Conservation (phyloP, 352 stramenopile species). For the Globisporangium spiculum region DNA sequence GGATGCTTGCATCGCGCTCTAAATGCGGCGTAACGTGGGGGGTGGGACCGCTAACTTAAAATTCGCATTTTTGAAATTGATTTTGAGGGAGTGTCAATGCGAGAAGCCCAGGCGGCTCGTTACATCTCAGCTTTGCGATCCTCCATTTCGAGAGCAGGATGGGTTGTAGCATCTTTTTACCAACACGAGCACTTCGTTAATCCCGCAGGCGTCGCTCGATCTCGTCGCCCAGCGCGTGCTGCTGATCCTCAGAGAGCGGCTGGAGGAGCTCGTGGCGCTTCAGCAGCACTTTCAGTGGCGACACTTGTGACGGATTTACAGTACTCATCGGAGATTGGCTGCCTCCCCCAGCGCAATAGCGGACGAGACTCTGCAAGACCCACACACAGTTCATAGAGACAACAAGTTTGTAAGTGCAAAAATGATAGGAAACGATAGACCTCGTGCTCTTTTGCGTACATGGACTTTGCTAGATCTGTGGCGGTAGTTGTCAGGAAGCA, state of each 20-base stretch:
- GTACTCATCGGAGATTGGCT: background rate
- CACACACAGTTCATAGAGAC: background rate
- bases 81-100: no score
- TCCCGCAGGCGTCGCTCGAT: background rate
- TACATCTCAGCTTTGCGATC: no score
- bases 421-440: background rate
- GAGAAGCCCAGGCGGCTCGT: no score
- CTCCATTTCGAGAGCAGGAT: no score
- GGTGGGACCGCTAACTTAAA: background rate
- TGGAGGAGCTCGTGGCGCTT: slow-evolving; percentile 1
- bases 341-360: slow-evolving; percentile 4
- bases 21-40: background rate
- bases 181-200: background rate
- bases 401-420: background rate
- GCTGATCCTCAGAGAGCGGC: background rate
- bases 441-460: background rate
- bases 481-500: background rate
- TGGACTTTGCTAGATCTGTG: slow-evolving; percentile 9
- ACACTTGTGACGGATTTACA: background rate
- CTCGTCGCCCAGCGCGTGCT: background rate
- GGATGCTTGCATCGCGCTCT: background rate
- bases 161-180: no score
- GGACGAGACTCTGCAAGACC: slow-evolving; percentile 1
- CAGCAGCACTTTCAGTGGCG: slow-evolving; percentile 4
- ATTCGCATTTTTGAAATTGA: background rate